A percentile compares a stretch with the other conserved stretches of the same genome.
Evolutionary conservation across 352 stramenopile genomes (phyloP).

Genomic region (Globisporangium irregulare): DNA sequence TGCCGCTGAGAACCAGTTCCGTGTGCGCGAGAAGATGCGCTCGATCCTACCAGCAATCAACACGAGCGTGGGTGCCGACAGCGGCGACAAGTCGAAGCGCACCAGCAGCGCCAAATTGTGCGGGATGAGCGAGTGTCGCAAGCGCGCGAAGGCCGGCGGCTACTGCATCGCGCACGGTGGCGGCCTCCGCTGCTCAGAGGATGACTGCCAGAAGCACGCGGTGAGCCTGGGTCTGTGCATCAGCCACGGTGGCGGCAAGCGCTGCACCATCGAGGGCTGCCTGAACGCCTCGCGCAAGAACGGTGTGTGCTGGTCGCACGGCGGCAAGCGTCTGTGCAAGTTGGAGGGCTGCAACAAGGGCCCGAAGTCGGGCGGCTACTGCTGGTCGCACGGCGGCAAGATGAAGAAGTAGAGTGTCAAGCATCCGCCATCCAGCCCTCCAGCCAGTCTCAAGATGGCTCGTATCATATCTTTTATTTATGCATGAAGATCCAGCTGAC

Average conservation of each 20-base stretch:
- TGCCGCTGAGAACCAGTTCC: slow-evolving; percentile 5
- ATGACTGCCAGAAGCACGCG: slow-evolving; percentile 74
- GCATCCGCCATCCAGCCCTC: not conserved
- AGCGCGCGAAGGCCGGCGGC: slow-evolving; percentile 76
- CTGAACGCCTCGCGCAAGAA: slow-evolving; percentile 80
- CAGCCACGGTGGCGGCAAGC: slow-evolving; percentile 78
- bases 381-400: slow-evolving; percentile 82
- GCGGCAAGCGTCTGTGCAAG: slow-evolving; percentile 79
- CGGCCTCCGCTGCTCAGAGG: slow-evolving; percentile 68
- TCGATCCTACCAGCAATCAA: slow-evolving; percentile 24
- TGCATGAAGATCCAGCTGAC: slow-evolving; percentile 11
- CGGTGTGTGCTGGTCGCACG: slow-evolving; percentile 79
- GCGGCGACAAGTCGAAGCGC: slow-evolving; percentile 40
- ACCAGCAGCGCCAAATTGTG: slow-evolving; percentile 74
- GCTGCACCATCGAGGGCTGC: slow-evolving; percentile 70
- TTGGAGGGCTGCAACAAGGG: slow-evolving; percentile 77
- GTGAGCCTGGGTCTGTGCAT: slow-evolving; percentile 84
- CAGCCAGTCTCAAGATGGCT: not conserved
- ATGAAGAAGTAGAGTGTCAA: slow-evolving; percentile 62
- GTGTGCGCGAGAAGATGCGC: slow-evolving; percentile 21
- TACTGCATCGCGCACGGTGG: slow-evolving; percentile 83
- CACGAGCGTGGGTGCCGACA: slow-evolving; percentile 15
- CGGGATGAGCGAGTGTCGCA: slow-evolving; percentile 65
- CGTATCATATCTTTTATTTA: slow-evolving; percentile 17
- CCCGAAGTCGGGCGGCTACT: slow-evolving; percentile 79